phyloP scores from a whole-genome alignment of 257 asterid species.

The Linderniella brevidens region DNA sequence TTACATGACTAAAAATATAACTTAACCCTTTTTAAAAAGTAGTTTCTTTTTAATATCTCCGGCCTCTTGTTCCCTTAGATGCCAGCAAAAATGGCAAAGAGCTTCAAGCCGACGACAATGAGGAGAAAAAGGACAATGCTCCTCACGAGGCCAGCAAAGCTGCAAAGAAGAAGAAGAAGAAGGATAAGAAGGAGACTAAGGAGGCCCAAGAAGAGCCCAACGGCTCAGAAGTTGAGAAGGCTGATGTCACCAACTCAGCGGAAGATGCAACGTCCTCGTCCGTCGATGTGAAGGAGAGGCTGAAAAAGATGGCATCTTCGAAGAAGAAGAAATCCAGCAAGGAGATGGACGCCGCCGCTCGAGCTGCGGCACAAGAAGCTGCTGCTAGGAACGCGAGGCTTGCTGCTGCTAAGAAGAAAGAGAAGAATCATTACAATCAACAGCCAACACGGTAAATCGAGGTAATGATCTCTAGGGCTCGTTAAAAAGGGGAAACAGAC shows the following conservation, averaged over 20 bases:
- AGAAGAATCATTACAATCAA: slow-evolving; percentile 90
- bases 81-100: slow-evolving; percentile 28
- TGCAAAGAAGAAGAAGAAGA: slow-evolving; percentile 27
- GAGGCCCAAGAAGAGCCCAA: slow-evolving; percentile 12
- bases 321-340: slow-evolving; percentile 82
- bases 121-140: slow-evolving; percentile 38
- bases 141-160: slow-evolving; percentile 52
- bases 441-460: slow-evolving; percentile 80
- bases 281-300: slow-evolving; percentile 53
- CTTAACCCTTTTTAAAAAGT: not conserved
- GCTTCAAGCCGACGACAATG: slow-evolving; percentile 26
- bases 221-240: slow-evolving; percentile 23
- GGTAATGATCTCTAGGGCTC: too few species aligned
- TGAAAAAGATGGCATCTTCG: slow-evolving; percentile 56
- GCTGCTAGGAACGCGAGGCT: slow-evolving; percentile 83
- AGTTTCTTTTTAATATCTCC: not conserved
- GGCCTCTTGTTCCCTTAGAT: slow-evolving; percentile 17
- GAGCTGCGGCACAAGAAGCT: slow-evolving; percentile 80
- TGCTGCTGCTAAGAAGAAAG: slow-evolving; percentile 92
- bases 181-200: slow-evolving; percentile 25
- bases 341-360: slow-evolving; percentile 78
- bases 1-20: too few species aligned
- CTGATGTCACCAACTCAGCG: slow-evolving; percentile 19
- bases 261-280: slow-evolving; percentile 33
- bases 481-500: too few species aligned